Conservation (phyloP, 352 stramenopile species). For the Phytophthora boehmeriae region DNA sequence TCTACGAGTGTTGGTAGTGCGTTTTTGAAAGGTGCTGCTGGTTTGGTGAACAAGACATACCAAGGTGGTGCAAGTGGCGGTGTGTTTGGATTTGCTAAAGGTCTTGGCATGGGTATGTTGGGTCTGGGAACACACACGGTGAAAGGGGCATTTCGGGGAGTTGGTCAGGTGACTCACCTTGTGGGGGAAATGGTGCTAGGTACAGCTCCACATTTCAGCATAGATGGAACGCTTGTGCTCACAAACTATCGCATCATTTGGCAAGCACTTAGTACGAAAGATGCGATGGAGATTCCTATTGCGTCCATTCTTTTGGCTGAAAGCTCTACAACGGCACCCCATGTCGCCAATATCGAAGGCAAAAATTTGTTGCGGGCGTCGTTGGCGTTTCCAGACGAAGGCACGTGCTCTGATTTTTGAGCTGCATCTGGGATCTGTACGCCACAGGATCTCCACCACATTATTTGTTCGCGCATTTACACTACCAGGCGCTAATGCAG, state of each 20-base stretch:
- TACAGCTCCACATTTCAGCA: conserved; percentile 85
- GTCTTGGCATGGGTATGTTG: conserved; percentile 86
- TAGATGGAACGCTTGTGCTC: conserved; percentile 80
- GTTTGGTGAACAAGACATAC: conserved; percentile 88
- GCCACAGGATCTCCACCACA: conserved; percentile 34
- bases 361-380: conserved; percentile 82
- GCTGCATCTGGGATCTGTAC: conserved; percentile 79
- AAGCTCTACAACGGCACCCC: conserved; percentile 79
- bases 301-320: conserved; percentile 80
- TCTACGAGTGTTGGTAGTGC: conserved; percentile 87
- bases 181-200: conserved; percentile 89
- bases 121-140: conserved; percentile 85
- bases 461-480: conserved; percentile 80
- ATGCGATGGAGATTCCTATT: conserved; percentile 84
- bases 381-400: conserved; percentile 85
- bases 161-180: conserved; percentile 87
- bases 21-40: conserved; percentile 83
- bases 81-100: conserved; percentile 89
- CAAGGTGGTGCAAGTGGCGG: conserved; percentile 83
- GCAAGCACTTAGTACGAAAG: conserved; percentile 77
- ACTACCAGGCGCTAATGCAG: conserved; percentile 72
- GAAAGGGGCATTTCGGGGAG: conserved; percentile 84
- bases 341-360: conserved; percentile 86
- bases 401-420: conserved; percentile 80
- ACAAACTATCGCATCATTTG: conserved; percentile 90